phyloP scores from a whole-genome alignment of 140 eudicot genomes.

The Bidens hawaiensis region DNA sequence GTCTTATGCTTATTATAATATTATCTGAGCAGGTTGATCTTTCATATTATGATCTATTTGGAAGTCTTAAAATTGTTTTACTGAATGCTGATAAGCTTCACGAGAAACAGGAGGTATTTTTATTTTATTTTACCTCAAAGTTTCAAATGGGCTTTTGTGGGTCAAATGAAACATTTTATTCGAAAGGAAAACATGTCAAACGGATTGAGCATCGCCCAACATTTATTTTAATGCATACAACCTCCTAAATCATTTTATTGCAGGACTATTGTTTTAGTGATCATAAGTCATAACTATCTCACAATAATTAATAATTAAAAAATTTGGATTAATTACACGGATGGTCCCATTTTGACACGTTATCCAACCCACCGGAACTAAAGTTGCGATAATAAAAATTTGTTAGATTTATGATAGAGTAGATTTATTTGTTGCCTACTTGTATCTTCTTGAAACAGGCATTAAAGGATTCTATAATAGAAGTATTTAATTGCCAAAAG shows the following conservation, averaged over 20 bases:
- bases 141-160: neutral
- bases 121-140: neutral
- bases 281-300: neutral
- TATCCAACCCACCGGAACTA: neutral
- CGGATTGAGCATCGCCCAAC: neutral
- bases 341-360: neutral
- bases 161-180: neutral
- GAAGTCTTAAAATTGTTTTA: conserved; percentile 74
- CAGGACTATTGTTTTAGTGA: neutral
- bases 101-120: conserved; percentile 55
- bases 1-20: neutral
- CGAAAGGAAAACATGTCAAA: neutral
- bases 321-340: neutral
- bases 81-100: conserved; percentile 51
- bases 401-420: conserved; percentile 13
- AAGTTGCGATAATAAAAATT: no score
- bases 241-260: conserved; percentile 5
- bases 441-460: conserved; percentile 38
- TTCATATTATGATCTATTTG: conserved; percentile 70
- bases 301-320: neutral
- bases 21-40: conserved; percentile 57
- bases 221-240: neutral
- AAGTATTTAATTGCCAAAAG: conserved; percentile 52
- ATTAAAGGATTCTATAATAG: conserved; percentile 53
- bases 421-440: conserved; percentile 8